Evolutionary conservation across 352 stramenopile genomes (phyloP), one percentile per base, ranked within the genome.

Genomic region (Globisporangium barbulae): DNA sequence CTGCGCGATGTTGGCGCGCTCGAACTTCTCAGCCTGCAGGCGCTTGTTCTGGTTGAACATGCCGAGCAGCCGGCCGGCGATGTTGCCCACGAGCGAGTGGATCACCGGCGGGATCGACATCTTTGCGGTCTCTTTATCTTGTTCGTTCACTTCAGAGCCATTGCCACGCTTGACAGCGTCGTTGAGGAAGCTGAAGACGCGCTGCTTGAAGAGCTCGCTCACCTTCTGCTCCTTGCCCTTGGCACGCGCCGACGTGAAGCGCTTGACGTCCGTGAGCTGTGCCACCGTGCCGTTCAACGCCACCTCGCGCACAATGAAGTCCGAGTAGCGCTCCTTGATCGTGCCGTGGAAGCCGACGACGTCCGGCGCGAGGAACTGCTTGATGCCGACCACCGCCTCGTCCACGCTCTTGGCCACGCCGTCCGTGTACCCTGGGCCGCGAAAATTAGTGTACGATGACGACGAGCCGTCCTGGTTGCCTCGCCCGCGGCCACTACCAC

Each of bases 291-390:
- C 81, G 22, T 75, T 66, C 3, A 79, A 63, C 15, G 79, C 73
- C 52, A 97, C 83, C 59, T 98, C 91, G 22, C 81, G 87, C 62
- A 98, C 91, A 37, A 97, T 71, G 75, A 98, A 98, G 70, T 98
- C 91, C 62, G 89, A 96, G 73, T 89, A 98, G 2, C 91, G 85
- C 70, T 96, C 79, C 67, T 97, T 97, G 61, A 92, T 85, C 21
- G 89, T 75, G 7, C 90, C 90, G 60, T 88, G 79, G 70, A 97
- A 97, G 21, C 90, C 87, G 0, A 59, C 53, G 22, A 90, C 74
- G 28, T 88, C 71, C 10, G 83, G 76, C 64, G 64, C 67, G 28
- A 92, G 56, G 70, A 89, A 96, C 53, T 72, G 59, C 50, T 72
- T 63, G 73, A 96, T 96, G 35, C 88, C 88, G 15, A 96, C 88